Evolutionary conservation across 2,329 filamentous ascomycete genomes (phyloP), one percentile per base, ranked within the genome.

Genomic region (Xylariaceae sp.): DNA sequence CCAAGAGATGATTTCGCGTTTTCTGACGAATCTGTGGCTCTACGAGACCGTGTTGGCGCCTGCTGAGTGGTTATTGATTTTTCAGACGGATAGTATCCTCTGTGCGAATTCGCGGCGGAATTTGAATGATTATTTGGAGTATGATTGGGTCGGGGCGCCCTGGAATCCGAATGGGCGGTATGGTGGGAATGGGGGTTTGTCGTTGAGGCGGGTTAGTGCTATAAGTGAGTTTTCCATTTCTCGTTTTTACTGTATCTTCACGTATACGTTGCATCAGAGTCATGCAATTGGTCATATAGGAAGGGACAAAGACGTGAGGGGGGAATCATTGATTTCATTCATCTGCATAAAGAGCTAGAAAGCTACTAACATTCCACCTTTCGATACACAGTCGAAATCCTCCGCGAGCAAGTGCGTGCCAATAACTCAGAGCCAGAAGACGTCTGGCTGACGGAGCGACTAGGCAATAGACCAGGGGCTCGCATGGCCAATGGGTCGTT

Each of bases 31-130:
- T 13, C 67, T 77, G 23, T 80, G 80, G 76, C 72, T 84, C 2
- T 84, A 83, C 69, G 77, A 83, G 65, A 67, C 64, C 2, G 74
- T 78, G 5, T 69, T 83, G 34, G 71, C 73, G 52, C 76, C 79
- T 0, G 80, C 79, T 10, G 81, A 84, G 70, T 81, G 78, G 76
- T 70, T 84, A 37, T 73, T 84, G 23, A 69, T 82, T 18, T 84
- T 83, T 71, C 79, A 80, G 72, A 78, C 78, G 55, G 82, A 84
- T 71, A 80, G 77, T 64, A 81, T 83, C 60, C 70, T 83, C 48
- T 84, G 82, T 67, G 80, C 81, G 62, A 83, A 83, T 67, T 78
- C 75, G 56, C 70, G 67, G 54, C 72, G 72, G 57, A 76, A 72
- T 58, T 67, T 82, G 35, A 78, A 83, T 66, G 77, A 80, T 59